phyloP scores from a whole-genome alignment of 805 yeast species.

The Zygoascus tannicola region DNA sequence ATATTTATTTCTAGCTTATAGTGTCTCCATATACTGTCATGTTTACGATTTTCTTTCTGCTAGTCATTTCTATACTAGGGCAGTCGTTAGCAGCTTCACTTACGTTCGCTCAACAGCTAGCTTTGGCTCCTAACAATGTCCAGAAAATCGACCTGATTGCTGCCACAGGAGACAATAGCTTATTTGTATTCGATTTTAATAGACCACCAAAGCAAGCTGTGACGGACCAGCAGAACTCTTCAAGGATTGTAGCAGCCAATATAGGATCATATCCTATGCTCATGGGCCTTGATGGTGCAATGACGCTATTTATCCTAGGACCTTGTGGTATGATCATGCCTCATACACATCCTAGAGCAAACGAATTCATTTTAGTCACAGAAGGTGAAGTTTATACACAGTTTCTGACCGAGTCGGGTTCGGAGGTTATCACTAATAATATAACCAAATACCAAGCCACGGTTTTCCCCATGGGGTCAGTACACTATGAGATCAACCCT shows the following conservation, averaged over 20 bases:
- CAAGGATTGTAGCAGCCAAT: slow-evolving; percentile 2
- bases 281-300: slow-evolving; percentile 13
- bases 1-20: too few species aligned
- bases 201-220: slow-evolving; percentile 11
- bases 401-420: slow-evolving; percentile 13
- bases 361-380: slow-evolving; percentile 14
- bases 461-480: slow-evolving; percentile 16
- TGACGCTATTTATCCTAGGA: slow-evolving; percentile 9
- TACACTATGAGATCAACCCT: slow-evolving; percentile 17
- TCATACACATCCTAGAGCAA: slow-evolving; percentile 14
- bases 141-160: slow-evolving; percentile 11
- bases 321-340: slow-evolving; percentile 18
- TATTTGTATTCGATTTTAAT: slow-evolving; percentile 15
- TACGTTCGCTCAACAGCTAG: slow-evolving; percentile 1
- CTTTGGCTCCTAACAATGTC: slow-evolving; percentile 1
- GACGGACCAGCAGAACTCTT: neutral
- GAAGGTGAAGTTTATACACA: slow-evolving; percentile 13
- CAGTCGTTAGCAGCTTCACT: neutral
- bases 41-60: too few species aligned
- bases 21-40: too few species aligned
- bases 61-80: too few species aligned
- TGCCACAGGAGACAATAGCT: slow-evolving; percentile 9
- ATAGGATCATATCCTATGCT: slow-evolving; percentile 10
- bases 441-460: slow-evolving; percentile 11
- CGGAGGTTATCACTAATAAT: slow-evolving; percentile 11